Percentiles rank a stretch among this genome's conserved stretches.
Conservation (phyloP, 495 filamentous ascomycete genomes). For the Tuber aestivum region DNA sequence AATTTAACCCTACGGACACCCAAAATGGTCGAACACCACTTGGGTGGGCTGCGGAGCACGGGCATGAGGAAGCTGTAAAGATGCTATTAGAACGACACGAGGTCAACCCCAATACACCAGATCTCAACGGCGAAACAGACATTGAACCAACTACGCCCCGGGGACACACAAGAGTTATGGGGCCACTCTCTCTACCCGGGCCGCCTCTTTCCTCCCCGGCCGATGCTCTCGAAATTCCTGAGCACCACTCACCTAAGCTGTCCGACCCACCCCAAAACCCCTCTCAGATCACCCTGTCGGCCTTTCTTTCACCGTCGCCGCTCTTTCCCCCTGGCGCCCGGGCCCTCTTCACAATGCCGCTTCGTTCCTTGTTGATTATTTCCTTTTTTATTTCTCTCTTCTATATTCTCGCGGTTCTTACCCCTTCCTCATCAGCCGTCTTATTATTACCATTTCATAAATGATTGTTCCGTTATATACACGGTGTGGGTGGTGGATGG, state of each 20-base stretch:
- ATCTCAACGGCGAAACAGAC: not conserved
- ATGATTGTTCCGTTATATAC: too few species aligned
- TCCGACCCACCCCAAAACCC: not conserved
- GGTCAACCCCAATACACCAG: not conserved
- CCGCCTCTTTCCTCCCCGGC: not conserved
- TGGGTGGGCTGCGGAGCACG: slow-evolving; percentile 6
- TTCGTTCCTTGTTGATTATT: not conserved
- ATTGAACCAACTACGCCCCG: too few species aligned
- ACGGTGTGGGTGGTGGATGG: not conserved
- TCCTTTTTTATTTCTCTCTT: not conserved
- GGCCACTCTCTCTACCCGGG: not conserved
- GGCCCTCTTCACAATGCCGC: not conserved
- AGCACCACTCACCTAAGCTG: not conserved
- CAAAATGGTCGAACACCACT: not conserved
- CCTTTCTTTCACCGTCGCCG: not conserved
- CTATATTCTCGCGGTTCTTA: not conserved
- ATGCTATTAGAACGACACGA: not conserved
- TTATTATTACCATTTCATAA: not conserved
- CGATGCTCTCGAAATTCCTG: not conserved
- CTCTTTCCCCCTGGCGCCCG: not conserved
- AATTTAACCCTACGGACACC: not conserved
- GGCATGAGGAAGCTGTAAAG: slow-evolving; percentile 43
- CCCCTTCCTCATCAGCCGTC: too few species aligned
- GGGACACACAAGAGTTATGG: not conserved
- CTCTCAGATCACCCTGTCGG: not conserved